Conservation (phyloP, 495 filamentous ascomycete species). For the Glarea lozoyensis region DNA sequence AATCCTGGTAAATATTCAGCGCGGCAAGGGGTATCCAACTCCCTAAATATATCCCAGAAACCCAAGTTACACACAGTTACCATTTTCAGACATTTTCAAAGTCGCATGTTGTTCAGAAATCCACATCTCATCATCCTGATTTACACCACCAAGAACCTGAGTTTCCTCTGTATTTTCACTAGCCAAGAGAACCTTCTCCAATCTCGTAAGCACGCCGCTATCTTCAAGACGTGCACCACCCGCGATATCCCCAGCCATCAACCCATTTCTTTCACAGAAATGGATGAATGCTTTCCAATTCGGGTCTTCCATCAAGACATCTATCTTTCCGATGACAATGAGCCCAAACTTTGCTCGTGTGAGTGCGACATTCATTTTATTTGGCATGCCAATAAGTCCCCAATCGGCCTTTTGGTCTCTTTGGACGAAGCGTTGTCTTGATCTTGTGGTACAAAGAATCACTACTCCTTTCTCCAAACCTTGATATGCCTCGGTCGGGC, state of each 20-base stretch:
- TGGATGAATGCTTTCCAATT: constrained; percentile 36
- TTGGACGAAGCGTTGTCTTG: constrained; percentile 35
- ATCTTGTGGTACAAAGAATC: constrained; percentile 47
- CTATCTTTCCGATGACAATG: constrained; percentile 40
- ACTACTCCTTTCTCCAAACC: constrained; percentile 44
- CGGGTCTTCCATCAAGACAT: constrained; percentile 32
- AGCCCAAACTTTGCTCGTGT: constrained; percentile 45
- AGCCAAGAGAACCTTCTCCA: constrained; percentile 19
- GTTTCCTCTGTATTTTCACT: constrained; percentile 12
- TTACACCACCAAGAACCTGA: constrained; percentile 8
- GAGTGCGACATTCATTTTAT: constrained; percentile 45
- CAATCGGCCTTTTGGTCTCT: constrained; percentile 34
- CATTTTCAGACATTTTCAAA: no score
- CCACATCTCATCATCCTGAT: constrained; percentile 23
- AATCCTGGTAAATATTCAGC: no score
- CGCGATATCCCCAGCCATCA: constrained; percentile 16
- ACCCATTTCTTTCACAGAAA: constrained; percentile 37
- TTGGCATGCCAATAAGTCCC: constrained; percentile 38
- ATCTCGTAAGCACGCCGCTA: constrained; percentile 5
- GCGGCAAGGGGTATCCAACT: no score
- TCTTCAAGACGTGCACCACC: neutral
- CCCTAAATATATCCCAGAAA: no score
- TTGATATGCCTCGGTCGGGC: constrained; percentile 49
- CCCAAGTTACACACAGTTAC: no score
- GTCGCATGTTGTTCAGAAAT: no score